These are phyloP conservation scores for Phaffomyces thermotolerans DNA, from an alignment of 805 yeast genomes.

Conservation along the genomic window DNA sequence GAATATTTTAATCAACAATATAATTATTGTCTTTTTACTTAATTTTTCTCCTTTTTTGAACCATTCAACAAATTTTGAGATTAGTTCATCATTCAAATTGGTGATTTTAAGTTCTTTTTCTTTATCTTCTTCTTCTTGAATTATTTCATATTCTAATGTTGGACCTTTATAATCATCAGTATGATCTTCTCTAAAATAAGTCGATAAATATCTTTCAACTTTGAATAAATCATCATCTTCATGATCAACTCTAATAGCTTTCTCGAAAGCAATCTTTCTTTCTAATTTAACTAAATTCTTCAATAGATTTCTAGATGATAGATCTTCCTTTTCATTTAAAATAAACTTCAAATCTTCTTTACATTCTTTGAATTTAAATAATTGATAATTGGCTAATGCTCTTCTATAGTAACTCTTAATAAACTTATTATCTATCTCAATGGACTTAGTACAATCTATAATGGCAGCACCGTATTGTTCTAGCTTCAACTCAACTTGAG, in stretches of 20 bases:
- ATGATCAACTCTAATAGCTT: slow-evolving; percentile 76
- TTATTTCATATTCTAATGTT: slow-evolving; percentile 31
- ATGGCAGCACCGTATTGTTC: slow-evolving; percentile 86
- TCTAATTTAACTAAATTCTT: slow-evolving; percentile 58
- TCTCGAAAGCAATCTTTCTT: slow-evolving; percentile 72
- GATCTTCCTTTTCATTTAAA: slow-evolving; percentile 51
- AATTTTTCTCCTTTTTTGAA: slow-evolving; percentile 68
- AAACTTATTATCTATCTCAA: slow-evolving; percentile 57
- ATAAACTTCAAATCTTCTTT: slow-evolving; percentile 60
- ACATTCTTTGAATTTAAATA: slow-evolving; percentile 70
- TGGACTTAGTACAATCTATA: slow-evolving; percentile 66
- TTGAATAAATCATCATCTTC: slow-evolving; percentile 37
- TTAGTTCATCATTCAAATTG: slow-evolving; percentile 45
- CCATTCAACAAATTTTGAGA: slow-evolving; percentile 56
- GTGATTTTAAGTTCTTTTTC: slow-evolving; percentile 8
- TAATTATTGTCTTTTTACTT: slow-evolving; percentile 79
- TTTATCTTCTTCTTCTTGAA: slow-evolving; percentile 19
- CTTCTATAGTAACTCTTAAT: slow-evolving; percentile 82
- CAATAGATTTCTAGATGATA: slow-evolving; percentile 53
- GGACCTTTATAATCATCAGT: slow-evolving; percentile 62
- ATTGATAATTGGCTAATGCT: slow-evolving; percentile 74
- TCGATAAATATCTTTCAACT: slow-evolving; percentile 15
- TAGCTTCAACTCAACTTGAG: slow-evolving; percentile 78
- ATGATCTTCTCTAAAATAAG: slow-evolving; percentile 11
- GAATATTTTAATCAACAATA: slow-evolving; percentile 68